Base-by-base conservation (phyloP, 2,329 filamentous ascomycete genomes). In the Purpureocillium lavendulum region DNA sequence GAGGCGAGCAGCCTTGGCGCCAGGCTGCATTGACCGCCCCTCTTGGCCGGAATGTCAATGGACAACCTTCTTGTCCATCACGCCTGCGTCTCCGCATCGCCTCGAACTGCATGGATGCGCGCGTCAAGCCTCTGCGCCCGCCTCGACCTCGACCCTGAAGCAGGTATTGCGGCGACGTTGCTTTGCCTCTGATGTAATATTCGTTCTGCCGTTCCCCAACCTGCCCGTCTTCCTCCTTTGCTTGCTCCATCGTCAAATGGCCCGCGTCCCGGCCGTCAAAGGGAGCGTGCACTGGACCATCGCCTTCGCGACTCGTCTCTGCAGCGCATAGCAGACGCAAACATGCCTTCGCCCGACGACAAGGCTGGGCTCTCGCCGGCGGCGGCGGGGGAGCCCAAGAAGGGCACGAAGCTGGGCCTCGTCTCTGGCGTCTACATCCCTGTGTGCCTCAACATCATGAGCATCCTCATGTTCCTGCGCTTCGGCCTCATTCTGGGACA, bases 381-480 rank as follows among this genome's bases (percentile, higher is more conserved):
- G 14, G 46, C 49, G 30, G 40, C 47, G 46, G 60, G 60, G 54
- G 65, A 67, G 21, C 51, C 49, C 26, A 58, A 46, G 42, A 67
- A 62, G 50, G 61, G 59, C 45, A 54, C 73, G 49, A 92, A 92
- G 63, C 70, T 94, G 41, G 84, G 84, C 30, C 81, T 79, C 8
- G 78, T 87, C 48, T 85, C 80, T 4, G 84, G 84, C 7, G 84
- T 94, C 35, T 94, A 88, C 58, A 84, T 94, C 13, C 87, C 87
- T 2, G 87, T 87, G n/a, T 89, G 82, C 45, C 69, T 94, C 49
- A 94, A 92, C 59, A 87, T 94, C 32, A 66, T 94, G 48, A 90
- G 85, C 51, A 94, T 94, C 60, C 73, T 94, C 45, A 94, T 94
- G 86, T 94, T 94, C 63, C 69, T 94, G 51, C 78, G 87, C 16